phyloP scores from a whole-genome alignment of 2,329 filamentous ascomycete species.

The Orbilia quercus region DNA sequence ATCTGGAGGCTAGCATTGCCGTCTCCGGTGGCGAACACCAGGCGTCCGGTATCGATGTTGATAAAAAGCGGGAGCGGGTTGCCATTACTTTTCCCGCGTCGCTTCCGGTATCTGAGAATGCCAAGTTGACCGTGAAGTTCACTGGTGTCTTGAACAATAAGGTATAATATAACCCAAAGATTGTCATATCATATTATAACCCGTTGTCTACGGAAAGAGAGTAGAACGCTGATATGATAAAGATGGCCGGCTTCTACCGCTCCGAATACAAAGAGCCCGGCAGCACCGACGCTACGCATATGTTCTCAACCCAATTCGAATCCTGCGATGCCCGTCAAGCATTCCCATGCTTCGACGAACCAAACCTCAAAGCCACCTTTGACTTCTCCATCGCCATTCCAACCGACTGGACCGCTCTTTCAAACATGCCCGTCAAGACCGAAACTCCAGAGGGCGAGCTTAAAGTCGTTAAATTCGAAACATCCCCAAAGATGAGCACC shows the following conservation, averaged over 20 bases:
- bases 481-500: conserved; percentile 89
- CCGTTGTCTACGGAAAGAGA: background rate
- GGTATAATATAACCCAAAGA: conserved; percentile 27
- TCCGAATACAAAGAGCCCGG: conserved; percentile 84
- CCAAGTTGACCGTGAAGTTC: conserved; percentile 76
- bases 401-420: conserved; percentile 82
- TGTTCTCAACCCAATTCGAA: conserved; percentile 98
- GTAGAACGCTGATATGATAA: background rate
- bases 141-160: conserved; percentile 85
- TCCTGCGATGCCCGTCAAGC: conserved; percentile 92
- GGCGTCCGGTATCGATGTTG: conserved; percentile 76
- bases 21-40: conserved; percentile 70
- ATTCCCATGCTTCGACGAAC: conserved; percentile 98
- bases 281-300: conserved; percentile 63
- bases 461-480: conserved; percentile 80
- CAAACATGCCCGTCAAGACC: conserved; percentile 78
- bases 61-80: conserved; percentile 84
- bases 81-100: conserved; percentile 80
- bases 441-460: conserved; percentile 72
- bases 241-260: conserved; percentile 91
- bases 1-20: conserved; percentile 74
- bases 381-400: conserved; percentile 94
- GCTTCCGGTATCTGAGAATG: conserved; percentile 75
- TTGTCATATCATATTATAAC: background rate
- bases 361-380: conserved; percentile 95